phyloP scores from a whole-genome alignment of 1,284 basidiomycete genomes.

The Taiwanofungus camphoratus region DNA sequence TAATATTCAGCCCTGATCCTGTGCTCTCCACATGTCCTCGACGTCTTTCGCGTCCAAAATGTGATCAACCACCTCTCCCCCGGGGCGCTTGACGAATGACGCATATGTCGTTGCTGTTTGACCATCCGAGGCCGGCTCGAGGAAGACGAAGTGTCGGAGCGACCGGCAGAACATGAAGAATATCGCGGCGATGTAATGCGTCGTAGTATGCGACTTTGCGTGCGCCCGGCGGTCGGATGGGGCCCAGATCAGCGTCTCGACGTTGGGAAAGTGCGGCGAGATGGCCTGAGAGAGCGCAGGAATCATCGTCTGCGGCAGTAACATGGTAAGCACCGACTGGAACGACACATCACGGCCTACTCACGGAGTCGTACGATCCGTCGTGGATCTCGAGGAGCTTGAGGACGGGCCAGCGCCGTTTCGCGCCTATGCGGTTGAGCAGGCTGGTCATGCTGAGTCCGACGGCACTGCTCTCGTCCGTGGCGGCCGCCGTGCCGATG shows the following conservation, averaged over 20 bases:
- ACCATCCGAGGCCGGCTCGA: conserved; percentile 3
- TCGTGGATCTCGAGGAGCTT: conserved; percentile 12
- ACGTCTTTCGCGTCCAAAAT: not conserved
- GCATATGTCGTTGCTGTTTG: conserved; percentile 4
- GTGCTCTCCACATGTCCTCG: conserved; percentile 8
- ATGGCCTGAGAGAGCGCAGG: conserved; percentile 5
- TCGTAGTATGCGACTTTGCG: not conserved
- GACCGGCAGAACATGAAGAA: conserved; percentile 11
- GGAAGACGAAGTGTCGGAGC: conserved; percentile 6
- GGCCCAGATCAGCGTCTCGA: conserved; percentile 12
- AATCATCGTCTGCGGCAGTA: conserved; percentile 4
- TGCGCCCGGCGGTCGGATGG: conserved; percentile 6
- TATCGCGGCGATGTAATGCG: conserved; percentile 7
- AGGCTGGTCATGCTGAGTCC: conserved; percentile 5
- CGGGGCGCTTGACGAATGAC: conserved; percentile 2
- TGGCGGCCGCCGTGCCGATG: not conserved
- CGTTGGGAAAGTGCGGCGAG: conserved; percentile 5
- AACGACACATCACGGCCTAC: no score
- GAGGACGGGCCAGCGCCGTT: conserved; percentile 8
- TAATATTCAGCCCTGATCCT: not conserved
- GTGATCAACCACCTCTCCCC: conserved; percentile 1
- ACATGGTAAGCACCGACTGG: no score
- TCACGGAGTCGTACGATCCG: conserved; percentile 11
- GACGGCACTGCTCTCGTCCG: not conserved
- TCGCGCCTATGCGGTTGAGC: conserved; percentile 3